A percentile compares a stretch with the other conserved stretches of the same genome.
phyloP scores from a whole-genome alignment of 1,284 basidiomycete species.

The Entoloma clypeatum region DNA sequence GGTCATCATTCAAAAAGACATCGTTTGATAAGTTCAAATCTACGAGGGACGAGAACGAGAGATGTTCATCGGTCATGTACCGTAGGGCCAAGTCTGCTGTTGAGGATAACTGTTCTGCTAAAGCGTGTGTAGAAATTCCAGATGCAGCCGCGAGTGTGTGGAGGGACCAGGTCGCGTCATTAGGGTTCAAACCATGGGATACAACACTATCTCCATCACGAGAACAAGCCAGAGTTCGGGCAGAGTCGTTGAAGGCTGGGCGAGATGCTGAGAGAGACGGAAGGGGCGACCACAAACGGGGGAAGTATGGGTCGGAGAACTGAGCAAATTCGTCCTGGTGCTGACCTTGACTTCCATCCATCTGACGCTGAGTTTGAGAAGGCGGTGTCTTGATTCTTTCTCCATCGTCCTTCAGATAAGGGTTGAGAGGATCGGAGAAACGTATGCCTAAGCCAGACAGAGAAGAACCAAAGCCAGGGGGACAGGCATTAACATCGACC shows the following conservation, averaged over 20 bases:
- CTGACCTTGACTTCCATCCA: conserved; percentile 5
- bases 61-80: conserved; percentile 16
- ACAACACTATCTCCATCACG: conserved; percentile 4
- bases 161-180: conserved; percentile 21
- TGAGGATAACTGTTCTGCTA: conserved; percentile 31
- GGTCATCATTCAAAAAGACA: conserved; percentile 11
- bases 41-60: conserved; percentile 2
- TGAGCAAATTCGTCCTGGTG: conserved; percentile 13
- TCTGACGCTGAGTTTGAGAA: not conserved
- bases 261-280: too few relatives aligned
- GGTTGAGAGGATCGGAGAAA: conserved; percentile 16
- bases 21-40: conserved; percentile 5
- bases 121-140: conserved; percentile 27
- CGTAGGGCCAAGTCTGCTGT: conserved; percentile 30
- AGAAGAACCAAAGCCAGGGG: conserved; percentile 13
- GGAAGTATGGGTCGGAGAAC: conserved; percentile 12
- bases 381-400: not conserved
- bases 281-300: conserved; percentile 24
- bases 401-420: conserved; percentile 5
- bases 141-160: conserved; percentile 29
- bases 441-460: conserved; percentile 30
- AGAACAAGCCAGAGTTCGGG: conserved; percentile 11
- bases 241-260: conserved; percentile 8
- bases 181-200: conserved; percentile 3
- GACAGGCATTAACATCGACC: conserved; percentile 12